phyloP scores from a whole-genome alignment of 805 yeast genomes.

The Tetrapisispora taiwanensis region DNA sequence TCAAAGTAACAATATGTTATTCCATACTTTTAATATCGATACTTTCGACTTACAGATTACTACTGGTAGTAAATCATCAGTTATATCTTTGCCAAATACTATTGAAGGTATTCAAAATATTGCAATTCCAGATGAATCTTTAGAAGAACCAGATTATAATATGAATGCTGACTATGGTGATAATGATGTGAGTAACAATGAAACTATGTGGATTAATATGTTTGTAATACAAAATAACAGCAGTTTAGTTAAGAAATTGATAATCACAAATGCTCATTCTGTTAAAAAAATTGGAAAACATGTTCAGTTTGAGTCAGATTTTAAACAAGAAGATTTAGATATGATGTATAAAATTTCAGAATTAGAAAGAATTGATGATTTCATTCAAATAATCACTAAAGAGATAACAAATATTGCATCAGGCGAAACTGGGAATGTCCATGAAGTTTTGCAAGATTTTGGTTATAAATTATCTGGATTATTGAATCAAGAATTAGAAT shows the following conservation, averaged over 20 bases:
- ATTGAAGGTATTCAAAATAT: conserved; percentile 8
- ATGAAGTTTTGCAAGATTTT: conserved; percentile 16
- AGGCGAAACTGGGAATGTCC: conserved; percentile 3
- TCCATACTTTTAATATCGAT: conserved; percentile 14
- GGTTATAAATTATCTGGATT: conserved; percentile 22
- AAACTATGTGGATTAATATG: conserved; percentile 2
- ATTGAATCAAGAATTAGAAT: conserved; percentile 11
- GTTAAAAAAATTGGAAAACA: background rate
- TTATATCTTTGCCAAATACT: conserved; percentile 10
- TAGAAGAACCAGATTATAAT: background rate
- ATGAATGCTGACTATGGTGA: background rate
- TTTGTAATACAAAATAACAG: conserved; percentile 3
- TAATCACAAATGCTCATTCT: background rate
- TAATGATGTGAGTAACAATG: background rate
- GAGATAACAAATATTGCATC: background rate
- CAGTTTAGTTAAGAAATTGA: background rate
- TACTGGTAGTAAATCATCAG: conserved; percentile 10
- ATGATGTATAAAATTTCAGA: background rate
- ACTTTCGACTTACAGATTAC: conserved; percentile 7
- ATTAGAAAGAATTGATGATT: background rate
- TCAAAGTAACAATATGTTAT: conserved; percentile 11
- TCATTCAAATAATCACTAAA: background rate
- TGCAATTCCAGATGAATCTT: background rate
- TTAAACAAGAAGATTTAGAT: background rate
- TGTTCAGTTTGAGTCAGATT: background rate